phyloP scores from a whole-genome alignment of 306 rosid species.

The Casuarina glauca region DNA sequence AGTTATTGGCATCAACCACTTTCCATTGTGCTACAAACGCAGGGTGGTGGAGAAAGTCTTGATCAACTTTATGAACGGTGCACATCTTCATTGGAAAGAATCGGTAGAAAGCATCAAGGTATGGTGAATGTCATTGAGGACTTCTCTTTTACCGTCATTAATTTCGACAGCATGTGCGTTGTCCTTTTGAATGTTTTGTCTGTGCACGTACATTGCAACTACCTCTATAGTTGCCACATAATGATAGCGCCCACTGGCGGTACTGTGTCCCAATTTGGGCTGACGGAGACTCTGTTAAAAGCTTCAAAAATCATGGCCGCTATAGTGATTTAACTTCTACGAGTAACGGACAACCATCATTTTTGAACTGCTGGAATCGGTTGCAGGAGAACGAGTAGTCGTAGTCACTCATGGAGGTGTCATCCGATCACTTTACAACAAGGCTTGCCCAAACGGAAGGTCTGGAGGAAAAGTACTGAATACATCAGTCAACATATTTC shows the following conservation, averaged over 20 bases:
- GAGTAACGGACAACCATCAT: background rate
- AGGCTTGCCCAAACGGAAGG: conserved; percentile 50
- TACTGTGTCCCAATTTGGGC: background rate
- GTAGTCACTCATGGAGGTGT: conserved; percentile 80
- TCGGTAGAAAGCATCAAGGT: conserved; percentile 81
- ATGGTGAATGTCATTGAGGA: background rate
- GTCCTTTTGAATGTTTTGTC: background rate
- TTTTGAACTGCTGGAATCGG: conserved; percentile 11
- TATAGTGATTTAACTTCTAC: background rate
- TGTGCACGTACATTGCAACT: background rate
- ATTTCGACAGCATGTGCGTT: background rate
- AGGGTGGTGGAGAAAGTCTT: conserved; percentile 97
- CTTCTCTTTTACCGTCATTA: background rate
- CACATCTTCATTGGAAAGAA: conserved; percentile 62
- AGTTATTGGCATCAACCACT: conserved; percentile 20
- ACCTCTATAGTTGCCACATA: background rate
- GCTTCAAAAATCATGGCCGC: background rate
- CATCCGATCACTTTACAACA: conserved; percentile 53
- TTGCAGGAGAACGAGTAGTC: conserved; percentile 67
- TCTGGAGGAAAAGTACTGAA: conserved; percentile 58
- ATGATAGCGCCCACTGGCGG: conserved; percentile 1
- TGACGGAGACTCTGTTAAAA: background rate
- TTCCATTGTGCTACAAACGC: conserved; percentile 22
- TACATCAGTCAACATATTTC: conserved; percentile 67
- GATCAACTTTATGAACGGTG: conserved; percentile 74